phyloP scores from a whole-genome alignment of 1,284 basidiomycete species.

The Gymnopus androsaceus region DNA sequence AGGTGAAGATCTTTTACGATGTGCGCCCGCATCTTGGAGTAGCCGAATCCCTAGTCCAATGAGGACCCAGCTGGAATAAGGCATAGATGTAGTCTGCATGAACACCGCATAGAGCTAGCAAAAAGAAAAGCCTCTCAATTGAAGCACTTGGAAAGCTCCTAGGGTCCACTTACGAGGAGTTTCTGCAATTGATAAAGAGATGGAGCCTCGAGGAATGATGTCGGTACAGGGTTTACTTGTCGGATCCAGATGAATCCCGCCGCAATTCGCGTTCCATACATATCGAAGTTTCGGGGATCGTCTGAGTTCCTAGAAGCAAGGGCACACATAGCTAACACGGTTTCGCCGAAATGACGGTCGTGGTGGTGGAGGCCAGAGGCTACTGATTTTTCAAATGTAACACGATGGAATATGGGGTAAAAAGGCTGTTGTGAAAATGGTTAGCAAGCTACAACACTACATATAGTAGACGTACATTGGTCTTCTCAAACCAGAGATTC shows the following conservation, averaged over 20 bases:
- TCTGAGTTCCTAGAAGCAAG: slow-evolving; percentile 58
- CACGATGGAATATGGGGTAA: slow-evolving; percentile 63
- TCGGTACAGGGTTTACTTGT: slow-evolving; percentile 46
- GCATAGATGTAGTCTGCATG: slow-evolving; percentile 48
- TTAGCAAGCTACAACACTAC: no score
- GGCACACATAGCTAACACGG: slow-evolving; percentile 65
- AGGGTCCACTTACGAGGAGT: slow-evolving; percentile 29
- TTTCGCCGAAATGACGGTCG: slow-evolving; percentile 56
- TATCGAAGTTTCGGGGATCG: slow-evolving; percentile 36
- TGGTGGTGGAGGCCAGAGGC: slow-evolving; percentile 48
- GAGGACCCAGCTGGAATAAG: slow-evolving; percentile 58
- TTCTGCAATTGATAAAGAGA: slow-evolving; percentile 58
- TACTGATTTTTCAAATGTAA: slow-evolving; percentile 56
- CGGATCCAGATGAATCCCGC: slow-evolving; percentile 62
- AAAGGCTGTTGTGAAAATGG: no score
- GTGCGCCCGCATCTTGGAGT: slow-evolving; percentile 53
- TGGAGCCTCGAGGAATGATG: slow-evolving; percentile 46
- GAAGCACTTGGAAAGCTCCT: no score
- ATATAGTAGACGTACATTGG: no score
- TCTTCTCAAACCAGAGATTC: slow-evolving; percentile 55
- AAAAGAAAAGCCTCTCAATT: neutral
- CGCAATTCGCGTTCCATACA: slow-evolving; percentile 15
- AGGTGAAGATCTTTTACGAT: slow-evolving; percentile 31
- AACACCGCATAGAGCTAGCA: slow-evolving; percentile 31
- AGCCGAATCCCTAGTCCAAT: slow-evolving; percentile 56